A percentile compares a stretch with the other conserved stretches of the same genome.
These are phyloP conservation scores for Auricularia heimuer DNA, from an alignment of 768 basidiomycete genomes.

Conservation along the genomic window DNA sequence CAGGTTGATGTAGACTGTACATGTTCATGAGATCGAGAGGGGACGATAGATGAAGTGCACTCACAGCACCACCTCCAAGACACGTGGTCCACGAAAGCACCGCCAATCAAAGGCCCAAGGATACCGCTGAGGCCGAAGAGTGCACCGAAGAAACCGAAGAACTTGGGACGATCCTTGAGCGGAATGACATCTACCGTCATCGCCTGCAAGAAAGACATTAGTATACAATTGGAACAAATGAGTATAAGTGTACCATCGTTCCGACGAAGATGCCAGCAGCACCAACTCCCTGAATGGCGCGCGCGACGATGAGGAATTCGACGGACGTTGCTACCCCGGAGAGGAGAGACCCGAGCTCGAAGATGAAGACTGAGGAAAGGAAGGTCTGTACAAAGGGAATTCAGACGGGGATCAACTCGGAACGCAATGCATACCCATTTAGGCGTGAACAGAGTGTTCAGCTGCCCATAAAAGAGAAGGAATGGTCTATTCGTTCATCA, in stretches of 20 bases:
- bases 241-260: not conserved
- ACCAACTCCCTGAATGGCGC: conserved; percentile 25
- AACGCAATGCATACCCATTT: conserved; percentile 13
- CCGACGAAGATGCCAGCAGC: conserved; percentile 21
- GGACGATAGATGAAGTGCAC: no score
- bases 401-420: no score
- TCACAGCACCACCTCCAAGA: conserved; percentile 23
- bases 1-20: conserved; percentile 22
- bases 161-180: conserved; percentile 2
- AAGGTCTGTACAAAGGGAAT: not conserved
- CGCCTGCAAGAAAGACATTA: not conserved
- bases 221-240: no score
- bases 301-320: conserved; percentile 23
- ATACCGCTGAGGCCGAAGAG: conserved; percentile 23
- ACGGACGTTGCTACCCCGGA: conserved; percentile 23
- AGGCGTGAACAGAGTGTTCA: conserved; percentile 20
- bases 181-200: conserved; percentile 6
- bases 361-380: conserved; percentile 15
- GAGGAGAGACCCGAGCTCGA: conserved; percentile 24
- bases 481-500: conserved; percentile 6
- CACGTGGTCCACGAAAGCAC: conserved; percentile 25
- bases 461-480: conserved; percentile 22
- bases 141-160: conserved; percentile 6
- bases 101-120: conserved; percentile 26
- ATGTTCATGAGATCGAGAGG: no score